phyloP scores from a whole-genome alignment of 148 eudicot species.

The Camellia granthamiana region DNA sequence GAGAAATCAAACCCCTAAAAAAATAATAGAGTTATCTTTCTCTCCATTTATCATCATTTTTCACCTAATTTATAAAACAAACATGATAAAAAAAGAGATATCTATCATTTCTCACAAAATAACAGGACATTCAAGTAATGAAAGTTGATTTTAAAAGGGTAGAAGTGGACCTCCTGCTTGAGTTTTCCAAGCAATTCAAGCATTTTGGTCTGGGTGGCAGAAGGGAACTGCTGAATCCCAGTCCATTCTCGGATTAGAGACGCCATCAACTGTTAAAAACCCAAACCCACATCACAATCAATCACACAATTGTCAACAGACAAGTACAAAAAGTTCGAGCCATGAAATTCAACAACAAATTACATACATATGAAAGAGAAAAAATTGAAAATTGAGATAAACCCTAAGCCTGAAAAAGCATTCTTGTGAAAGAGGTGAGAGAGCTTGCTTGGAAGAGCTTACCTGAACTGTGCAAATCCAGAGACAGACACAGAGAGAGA shows the following conservation, averaged over 20 bases:
- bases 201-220: constrained; percentile 71
- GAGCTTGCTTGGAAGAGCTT: background rate
- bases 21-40: too few species aligned
- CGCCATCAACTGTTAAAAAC: constrained; percentile 32
- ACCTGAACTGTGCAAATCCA: background rate
- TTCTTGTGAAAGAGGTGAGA: background rate
- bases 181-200: constrained; percentile 67
- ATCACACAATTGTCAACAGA: background rate
- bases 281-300: background rate
- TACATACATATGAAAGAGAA: too few species aligned
- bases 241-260: constrained; percentile 65
- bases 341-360: background rate
- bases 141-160: background rate
- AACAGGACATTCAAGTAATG: background rate
- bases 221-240: constrained; percentile 88
- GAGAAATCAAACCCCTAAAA: too few species aligned
- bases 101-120: background rate
- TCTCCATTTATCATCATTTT: too few species aligned
- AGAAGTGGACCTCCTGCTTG: constrained; percentile 61
- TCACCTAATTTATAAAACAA: too few species aligned
- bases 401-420: constrained; percentile 11
- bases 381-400: constrained; percentile 8
- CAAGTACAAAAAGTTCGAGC: background rate
- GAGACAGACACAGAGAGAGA: background rate
- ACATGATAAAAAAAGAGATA: too few species aligned